Evolutionary conservation across 768 basidiomycete species (phyloP), one percentile per base, ranked within the genome.

Genomic region (Hericium rajendrae): DNA sequence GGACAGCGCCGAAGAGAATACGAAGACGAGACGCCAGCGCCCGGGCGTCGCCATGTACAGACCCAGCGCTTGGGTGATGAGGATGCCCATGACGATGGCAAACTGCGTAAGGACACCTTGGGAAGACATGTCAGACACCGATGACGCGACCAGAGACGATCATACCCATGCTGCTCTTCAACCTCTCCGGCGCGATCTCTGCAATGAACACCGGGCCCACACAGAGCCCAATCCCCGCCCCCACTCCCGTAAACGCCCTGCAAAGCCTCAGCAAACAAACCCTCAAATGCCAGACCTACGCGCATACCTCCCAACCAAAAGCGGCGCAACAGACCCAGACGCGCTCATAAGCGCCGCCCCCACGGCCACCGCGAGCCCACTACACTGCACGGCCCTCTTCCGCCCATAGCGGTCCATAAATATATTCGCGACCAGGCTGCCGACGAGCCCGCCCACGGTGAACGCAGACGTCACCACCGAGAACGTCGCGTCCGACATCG

Each of bases 161-260:
- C 78, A 24, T 59, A 83, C 90, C 91, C 60, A 93, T 74, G 56
- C 74, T 85, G 18, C 88, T 88, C 62, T 81, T 85, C 57, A 92
- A 86, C 49, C 78, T 77, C 2, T 81, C 71, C 0, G 93, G 94
- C 0, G 91, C 83, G 12, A 95, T 85, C 69, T 94, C 91, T 4
- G 87, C 77, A n/a, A 95, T 75, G 70, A 83, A 94, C 38, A 94
- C 78, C 10, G 94, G 94, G 3, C 82, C 81, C n/a, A 91, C 81
- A 62, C 87, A 88, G 6, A 91, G 69, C 38, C 86, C 86, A 56
- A 89, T 66, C 41, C 89, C 88, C 43, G 86, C 81, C 28, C 82
- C 84, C 16, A 85, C 62, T n/a, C 90, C 86, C 10, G 84, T 79
- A 37, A 88, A 64, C 57, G 84, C 74, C 64, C 86, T 87, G 60